These are phyloP conservation scores for Colletotrichum australisinense DNA, from an alignment of 2,329 filamentous ascomycete species.

Conservation along the genomic window DNA sequence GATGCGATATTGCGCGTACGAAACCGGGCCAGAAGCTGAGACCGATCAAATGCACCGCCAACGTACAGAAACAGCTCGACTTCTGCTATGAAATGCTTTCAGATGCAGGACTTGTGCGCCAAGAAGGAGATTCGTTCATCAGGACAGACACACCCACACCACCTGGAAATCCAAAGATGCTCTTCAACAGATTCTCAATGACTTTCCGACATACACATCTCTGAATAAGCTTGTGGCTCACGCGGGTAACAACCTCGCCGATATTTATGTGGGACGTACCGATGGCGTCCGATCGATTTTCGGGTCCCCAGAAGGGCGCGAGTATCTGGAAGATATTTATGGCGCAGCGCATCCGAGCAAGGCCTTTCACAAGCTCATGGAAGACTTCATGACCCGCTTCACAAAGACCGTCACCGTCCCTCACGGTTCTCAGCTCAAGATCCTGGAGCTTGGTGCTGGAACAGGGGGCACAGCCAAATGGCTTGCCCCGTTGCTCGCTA, in stretches of 20 bases:
- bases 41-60: not conserved
- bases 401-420: not conserved
- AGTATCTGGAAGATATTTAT: conserved; percentile 26
- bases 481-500: conserved; percentile 41
- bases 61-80: conserved; percentile 15
- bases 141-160: not conserved
- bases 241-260: conserved; percentile 7
- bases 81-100: conserved; percentile 13
- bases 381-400: conserved; percentile 15
- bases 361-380: conserved; percentile 22
- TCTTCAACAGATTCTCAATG: not conserved
- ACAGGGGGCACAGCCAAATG: conserved; percentile 19
- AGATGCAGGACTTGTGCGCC: conserved; percentile 4
- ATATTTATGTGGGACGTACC: conserved; percentile 12
- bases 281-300: conserved; percentile 21
- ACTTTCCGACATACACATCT: conserved; percentile 4
- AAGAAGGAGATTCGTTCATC: not conserved
- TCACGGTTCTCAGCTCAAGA: not conserved
- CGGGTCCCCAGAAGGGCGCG: conserved; percentile 10
- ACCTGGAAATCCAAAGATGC: not conserved
- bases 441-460: conserved; percentile 17
- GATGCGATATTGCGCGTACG: conserved; percentile 10
- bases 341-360: conserved; percentile 22
- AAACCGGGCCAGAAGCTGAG: conserved; percentile 11
- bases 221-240: conserved; percentile 11